Evolutionary conservation across 768 basidiomycete genomes (phyloP).

Genomic region (Xanthoconium purpureum): DNA sequence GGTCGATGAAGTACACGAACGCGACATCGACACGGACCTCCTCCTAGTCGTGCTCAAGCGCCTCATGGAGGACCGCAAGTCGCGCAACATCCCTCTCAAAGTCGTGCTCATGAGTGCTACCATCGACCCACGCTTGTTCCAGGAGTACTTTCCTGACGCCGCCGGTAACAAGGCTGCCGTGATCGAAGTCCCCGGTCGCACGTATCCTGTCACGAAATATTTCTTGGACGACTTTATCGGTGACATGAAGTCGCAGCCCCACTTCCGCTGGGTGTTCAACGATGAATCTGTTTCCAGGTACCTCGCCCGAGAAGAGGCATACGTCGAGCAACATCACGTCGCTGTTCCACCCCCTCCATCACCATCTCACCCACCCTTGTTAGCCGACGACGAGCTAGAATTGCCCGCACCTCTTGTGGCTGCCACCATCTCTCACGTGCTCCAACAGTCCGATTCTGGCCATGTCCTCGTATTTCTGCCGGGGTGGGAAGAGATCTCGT

Average conservation of each 20-base stretch:
- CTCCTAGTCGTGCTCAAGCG: constrained; percentile 87
- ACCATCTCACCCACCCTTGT: constrained; percentile 6
- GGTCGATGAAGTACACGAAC: constrained; percentile 96
- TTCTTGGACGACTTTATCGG: constrained; percentile 78
- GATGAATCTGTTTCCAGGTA: constrained; percentile 74
- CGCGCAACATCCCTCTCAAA: constrained; percentile 70
- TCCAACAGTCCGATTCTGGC: constrained; percentile 71
- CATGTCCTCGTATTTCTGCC: constrained; percentile 89
- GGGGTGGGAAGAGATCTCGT: constrained; percentile 89
- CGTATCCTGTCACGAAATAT: constrained; percentile 80
- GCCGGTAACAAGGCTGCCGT: constrained; percentile 59
- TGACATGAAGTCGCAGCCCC: constrained; percentile 40
- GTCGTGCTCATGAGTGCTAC: constrained; percentile 95
- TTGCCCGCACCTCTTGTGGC: constrained; percentile 81
- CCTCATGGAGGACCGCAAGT: constrained; percentile 69
- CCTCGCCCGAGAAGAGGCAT: constrained; percentile 54
- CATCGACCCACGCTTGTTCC: constrained; percentile 87
- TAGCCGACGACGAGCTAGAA: constrained; percentile 58
- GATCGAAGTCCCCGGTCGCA: constrained; percentile 85
- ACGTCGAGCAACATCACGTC: constrained; percentile 5
- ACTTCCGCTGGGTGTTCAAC: constrained; percentile 59
- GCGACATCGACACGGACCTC: constrained; percentile 90
- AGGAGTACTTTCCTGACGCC: constrained; percentile 76
- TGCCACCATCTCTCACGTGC: constrained; percentile 73
- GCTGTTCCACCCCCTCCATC: constrained; percentile 1